Evolutionary conservation across 106 monocot genomes (phyloP).

Genomic region (Amphibolis antarctica): DNA sequence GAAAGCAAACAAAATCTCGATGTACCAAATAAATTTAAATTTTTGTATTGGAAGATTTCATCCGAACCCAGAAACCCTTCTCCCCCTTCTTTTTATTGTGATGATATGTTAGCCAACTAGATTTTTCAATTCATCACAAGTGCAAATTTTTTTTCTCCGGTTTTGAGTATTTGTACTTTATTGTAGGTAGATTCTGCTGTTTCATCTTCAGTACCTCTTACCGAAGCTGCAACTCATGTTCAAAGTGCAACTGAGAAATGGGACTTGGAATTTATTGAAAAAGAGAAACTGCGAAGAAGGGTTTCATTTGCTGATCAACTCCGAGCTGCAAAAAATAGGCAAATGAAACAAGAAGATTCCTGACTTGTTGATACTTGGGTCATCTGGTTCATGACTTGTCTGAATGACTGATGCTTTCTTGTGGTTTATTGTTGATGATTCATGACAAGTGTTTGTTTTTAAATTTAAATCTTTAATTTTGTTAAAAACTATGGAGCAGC

Average conservation of each 20-base stretch:
- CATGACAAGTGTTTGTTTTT: too few species aligned
- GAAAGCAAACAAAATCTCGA: too few species aligned
- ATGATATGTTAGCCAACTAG: not conserved
- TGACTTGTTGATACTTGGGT: too few species aligned
- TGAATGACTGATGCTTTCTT: too few species aligned
- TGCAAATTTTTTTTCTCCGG: not conserved
- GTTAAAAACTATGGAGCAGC: too few species aligned
- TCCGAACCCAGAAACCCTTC: not conserved
- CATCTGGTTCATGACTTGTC: too few species aligned
- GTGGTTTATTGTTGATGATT: too few species aligned
- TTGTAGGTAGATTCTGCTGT: not conserved
- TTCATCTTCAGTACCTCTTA: not conserved
- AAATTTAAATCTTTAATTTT: too few species aligned
- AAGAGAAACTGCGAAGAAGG: slow-evolving; percentile 23
- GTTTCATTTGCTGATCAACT: slow-evolving; percentile 62
- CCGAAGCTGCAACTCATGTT: not conserved
- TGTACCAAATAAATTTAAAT: too few species aligned
- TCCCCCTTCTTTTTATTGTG: not conserved
- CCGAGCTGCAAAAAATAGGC: slow-evolving; percentile 14
- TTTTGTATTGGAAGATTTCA: too few species aligned
- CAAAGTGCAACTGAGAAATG: slow-evolving; percentile 20
- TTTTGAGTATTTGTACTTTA: not conserved
- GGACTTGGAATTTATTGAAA: slow-evolving; percentile 38
- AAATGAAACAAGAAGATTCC: too few species aligned
- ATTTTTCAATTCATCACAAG: not conserved